Base-by-base conservation (phyloP, 495 filamentous ascomycete species). In the Pseudotulostoma volvatum region DNA sequence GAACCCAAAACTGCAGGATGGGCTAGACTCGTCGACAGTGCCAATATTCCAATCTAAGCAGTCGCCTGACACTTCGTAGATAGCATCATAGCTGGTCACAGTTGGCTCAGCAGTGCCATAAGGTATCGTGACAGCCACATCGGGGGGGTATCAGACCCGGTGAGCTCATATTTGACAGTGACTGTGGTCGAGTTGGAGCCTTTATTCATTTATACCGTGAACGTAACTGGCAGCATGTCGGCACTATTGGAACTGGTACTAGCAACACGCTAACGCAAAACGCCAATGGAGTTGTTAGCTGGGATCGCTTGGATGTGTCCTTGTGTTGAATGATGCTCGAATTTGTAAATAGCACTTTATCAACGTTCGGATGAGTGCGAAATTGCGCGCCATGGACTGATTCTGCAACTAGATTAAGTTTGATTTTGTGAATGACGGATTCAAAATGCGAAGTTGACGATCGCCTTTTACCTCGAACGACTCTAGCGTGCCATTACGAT, bases 121-220 rank as follows among this genome's bases (percentile, higher is more conserved):
- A 3, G 88, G 88, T 44, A 96, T 90, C 3, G 77, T 73, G 19
- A 95, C 80, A 23, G 74, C 67, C 23, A 95, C 87, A 54, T 95
- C 87, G 39, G 76, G 79, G 95, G 66, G 14, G 67, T 65, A 44
- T 79, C 75, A 4, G 73, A 68, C 39, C 83, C 81, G 1, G 79
- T 81, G 38, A 93, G 73, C 59, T 96, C 88, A 52, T 94, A 96
- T 58, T 96, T 88, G 5, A 95, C 72, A 0, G 86, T 96, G 46
- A 95, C 68, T 25, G 77, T 84, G 51, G 76, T 87, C 36, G 78
- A 81, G 28, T 79, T 77, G 9, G 77, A 71, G 34, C 80, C 78
- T 64, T 82, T 82, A 54, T 92, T 92, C 25, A 90, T 79, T 87
- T 88, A 96, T 14, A 94, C 88, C 7, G 82, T 93, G 53, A 96